These are phyloP conservation scores for Monosporascus ibericus DNA, from an alignment of 2,329 filamentous ascomycete genomes.

Conservation along the genomic window DNA sequence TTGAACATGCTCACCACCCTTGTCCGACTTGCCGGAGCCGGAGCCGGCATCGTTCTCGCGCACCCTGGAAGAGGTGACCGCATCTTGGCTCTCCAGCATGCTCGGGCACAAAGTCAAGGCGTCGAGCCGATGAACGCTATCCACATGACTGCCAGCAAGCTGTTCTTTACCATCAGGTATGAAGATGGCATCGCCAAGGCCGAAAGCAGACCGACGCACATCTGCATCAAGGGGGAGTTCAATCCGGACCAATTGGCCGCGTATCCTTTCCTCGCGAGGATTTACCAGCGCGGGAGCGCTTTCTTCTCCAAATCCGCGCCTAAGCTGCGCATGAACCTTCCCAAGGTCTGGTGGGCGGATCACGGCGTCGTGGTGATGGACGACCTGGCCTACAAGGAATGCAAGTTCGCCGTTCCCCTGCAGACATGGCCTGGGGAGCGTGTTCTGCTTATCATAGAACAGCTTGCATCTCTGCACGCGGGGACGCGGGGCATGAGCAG, in stretches of 20 bases:
- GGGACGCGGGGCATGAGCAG: conserved; percentile 19
- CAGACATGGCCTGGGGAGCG: conserved; percentile 15
- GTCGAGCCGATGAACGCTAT: conserved; percentile 10
- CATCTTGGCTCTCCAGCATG: conserved; percentile 16
- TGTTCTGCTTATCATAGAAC: conserved; percentile 23
- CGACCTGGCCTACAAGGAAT: conserved; percentile 15
- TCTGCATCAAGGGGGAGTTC: conserved; percentile 22
- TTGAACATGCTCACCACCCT: too few species aligned
- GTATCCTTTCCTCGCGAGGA: conserved; percentile 17
- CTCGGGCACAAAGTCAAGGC: conserved; percentile 13
- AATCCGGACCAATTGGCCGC: conserved; percentile 17
- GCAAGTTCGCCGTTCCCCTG: conserved; percentile 15
- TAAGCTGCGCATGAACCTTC: conserved; percentile 15
- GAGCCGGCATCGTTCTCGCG: too few species aligned
- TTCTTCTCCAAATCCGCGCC: conserved; percentile 22
- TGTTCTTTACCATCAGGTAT: conserved; percentile 14
- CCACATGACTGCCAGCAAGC: conserved; percentile 18
- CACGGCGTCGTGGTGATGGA: conserved; percentile 24
- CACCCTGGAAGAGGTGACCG: conserved; percentile 14
- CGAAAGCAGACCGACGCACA: conserved; percentile 2
- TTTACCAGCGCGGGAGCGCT: conserved; percentile 21
- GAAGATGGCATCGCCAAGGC: conserved; percentile 6
- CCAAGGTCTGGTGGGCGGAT: conserved; percentile 17
- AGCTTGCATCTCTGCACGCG: conserved; percentile 29
- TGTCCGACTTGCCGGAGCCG: too few species aligned